Evolutionary conservation across 2,329 filamentous ascomycete species (phyloP).

Genomic region (Corynespora cassiicola): DNA sequence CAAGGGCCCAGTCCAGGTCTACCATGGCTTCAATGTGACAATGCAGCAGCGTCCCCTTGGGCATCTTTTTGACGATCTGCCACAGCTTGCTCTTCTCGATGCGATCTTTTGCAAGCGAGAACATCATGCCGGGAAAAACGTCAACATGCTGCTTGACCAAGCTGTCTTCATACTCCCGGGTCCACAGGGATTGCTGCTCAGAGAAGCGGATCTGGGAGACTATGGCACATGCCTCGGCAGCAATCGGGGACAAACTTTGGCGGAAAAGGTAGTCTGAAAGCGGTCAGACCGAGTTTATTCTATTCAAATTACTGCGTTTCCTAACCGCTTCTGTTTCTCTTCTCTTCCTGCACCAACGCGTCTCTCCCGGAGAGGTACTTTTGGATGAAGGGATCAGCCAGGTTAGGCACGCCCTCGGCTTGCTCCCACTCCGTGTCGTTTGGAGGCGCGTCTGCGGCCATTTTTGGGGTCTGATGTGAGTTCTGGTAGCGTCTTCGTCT

Average conservation of each 20-base stretch:
- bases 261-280: conserved; percentile 71
- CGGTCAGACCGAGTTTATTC: conserved; percentile 31
- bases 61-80: conserved; percentile 84
- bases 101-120: conserved; percentile 80
- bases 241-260: conserved; percentile 78
- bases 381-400: conserved; percentile 77
- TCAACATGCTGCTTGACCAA: conserved; percentile 69
- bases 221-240: conserved; percentile 77
- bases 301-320: conserved; percentile 16
- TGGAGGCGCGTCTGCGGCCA: conserved; percentile 25
- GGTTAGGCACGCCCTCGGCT: conserved; percentile 48
- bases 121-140: conserved; percentile 92
- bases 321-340: conserved; percentile 79
- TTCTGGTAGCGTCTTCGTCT: conserved; percentile 15
- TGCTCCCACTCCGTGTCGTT: conserved; percentile 48
- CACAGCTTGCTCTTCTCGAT: conserved; percentile 88
- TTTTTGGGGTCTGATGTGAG: conserved; percentile 18
- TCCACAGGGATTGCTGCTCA: conserved; percentile 81
- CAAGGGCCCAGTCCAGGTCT: conserved; percentile 80
- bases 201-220: conserved; percentile 79
- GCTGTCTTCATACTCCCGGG: conserved; percentile 72
- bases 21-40: conserved; percentile 93
- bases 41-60: conserved; percentile 86
- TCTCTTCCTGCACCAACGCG: conserved; percentile 79
- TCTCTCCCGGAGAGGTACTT: conserved; percentile 80